Evolutionary conservation across 192 early-diverging fungal genomes (phyloP).

Genomic region (Coemansia nantahalensis): DNA sequence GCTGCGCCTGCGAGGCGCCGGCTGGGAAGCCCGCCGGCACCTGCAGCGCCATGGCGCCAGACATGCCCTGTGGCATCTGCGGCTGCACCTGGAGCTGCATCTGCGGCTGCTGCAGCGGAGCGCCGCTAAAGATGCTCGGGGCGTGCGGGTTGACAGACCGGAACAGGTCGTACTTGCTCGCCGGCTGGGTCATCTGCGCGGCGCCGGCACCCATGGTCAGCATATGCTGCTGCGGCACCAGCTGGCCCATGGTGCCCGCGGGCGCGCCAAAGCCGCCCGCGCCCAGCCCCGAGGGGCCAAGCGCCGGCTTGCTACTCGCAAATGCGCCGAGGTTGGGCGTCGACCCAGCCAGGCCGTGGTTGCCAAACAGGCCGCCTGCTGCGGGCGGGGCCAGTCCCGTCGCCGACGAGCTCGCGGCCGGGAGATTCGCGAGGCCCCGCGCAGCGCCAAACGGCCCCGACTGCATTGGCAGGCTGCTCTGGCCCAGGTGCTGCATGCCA

Average conservation of each 20-base stretch:
- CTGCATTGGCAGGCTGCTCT: neutral
- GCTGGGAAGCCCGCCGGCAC: too few species aligned
- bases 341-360: conserved; percentile 31
- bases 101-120: conserved; percentile 19
- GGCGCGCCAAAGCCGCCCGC: conserved; percentile 19
- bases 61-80: neutral
- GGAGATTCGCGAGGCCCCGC: conserved; percentile 20
- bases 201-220: conserved; percentile 16
- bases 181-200: conserved; percentile 3
- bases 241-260: neutral
- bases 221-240: conserved; percentile 11
- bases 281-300: conserved; percentile 3
- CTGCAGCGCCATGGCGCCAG: too few species aligned
- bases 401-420: conserved; percentile 35
- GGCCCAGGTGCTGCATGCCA: conserved; percentile 8
- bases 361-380: conserved; percentile 21
- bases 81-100: conserved; percentile 9
- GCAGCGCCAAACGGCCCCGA: conserved; percentile 20
- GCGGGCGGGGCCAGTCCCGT: conserved; percentile 9
- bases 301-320: conserved; percentile 8
- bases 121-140: conserved; percentile 28
- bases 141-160: conserved; percentile 43
- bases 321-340: conserved; percentile 46
- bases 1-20: too few species aligned
- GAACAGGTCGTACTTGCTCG: conserved; percentile 43